Evolutionary conservation across 1,139 yeast genomes (phyloP).

Genomic region (Hyphopichia fennica): DNA sequence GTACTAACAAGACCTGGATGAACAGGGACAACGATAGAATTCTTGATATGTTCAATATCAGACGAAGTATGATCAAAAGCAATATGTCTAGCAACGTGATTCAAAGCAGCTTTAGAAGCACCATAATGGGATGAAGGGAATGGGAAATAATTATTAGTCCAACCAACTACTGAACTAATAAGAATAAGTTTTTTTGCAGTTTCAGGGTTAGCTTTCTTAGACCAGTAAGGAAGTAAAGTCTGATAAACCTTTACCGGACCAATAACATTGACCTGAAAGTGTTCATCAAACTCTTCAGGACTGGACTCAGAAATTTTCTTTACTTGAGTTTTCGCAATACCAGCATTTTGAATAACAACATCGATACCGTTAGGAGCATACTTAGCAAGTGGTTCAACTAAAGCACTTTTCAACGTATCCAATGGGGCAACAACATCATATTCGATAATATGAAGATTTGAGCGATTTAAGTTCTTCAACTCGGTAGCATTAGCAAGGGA

Average conservation of each 20-base stretch:
- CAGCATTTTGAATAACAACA: slow-evolving; percentile 1
- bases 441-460: slow-evolving; percentile 4
- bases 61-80: slow-evolving; percentile 13
- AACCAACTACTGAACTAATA: slow-evolving; percentile 4
- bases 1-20: slow-evolving; percentile 31
- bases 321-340: slow-evolving; percentile 10
- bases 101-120: slow-evolving; percentile 34
- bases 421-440: slow-evolving; percentile 3
- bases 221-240: slow-evolving; percentile 9
- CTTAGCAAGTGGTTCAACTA: slow-evolving; percentile 6
- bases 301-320: slow-evolving; percentile 1
- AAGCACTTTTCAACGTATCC: background rate
- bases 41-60: slow-evolving; percentile 10
- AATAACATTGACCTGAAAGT: slow-evolving; percentile 7
- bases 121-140: slow-evolving; percentile 18
- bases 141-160: background rate
- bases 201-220: slow-evolving; percentile 7
- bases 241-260: slow-evolving; percentile 11
- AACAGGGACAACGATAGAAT: slow-evolving; percentile 19
- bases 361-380: slow-evolving; percentile 7
- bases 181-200: slow-evolving; percentile 8
- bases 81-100: slow-evolving; percentile 18
- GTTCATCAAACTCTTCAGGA: background rate
- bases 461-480: background rate
- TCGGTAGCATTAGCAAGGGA: slow-evolving; percentile 12